Evolutionary conservation across 495 filamentous ascomycete species (phyloP), one percentile per base, ranked within the genome.

Genomic region (Tuber melanosporum): DNA sequence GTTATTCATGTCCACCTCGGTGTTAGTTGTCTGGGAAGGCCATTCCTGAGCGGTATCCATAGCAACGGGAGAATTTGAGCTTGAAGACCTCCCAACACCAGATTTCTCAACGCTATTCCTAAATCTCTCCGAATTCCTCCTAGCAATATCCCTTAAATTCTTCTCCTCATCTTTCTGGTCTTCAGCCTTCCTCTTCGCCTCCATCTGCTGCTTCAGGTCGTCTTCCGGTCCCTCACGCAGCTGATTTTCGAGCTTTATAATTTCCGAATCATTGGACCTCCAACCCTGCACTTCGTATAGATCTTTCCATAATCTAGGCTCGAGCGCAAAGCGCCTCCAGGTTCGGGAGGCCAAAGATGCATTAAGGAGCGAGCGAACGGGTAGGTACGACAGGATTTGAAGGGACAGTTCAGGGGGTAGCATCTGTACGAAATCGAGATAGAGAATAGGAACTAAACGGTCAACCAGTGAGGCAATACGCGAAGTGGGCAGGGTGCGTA

Each of bases 391-490:
- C 62, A 98, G 91, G 22, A 98, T 91, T 80, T 95, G 91, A 74
- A 94, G 90, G 72, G 92, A 94, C 75, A 98, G 89, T 83, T 99
- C 95, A 2, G 92, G 89, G 0, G 95, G 95, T 14, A 99, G 89
- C 81, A 92, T 90, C 75, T 89, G 85, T 45, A 97, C 89, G 70
- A 97, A 97, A 85, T 99, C 93, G 85, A 97, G 93, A 84, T 98
- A 82, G 17, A 83, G 82, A 36, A 83, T 79, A n/a, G 82, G 82
- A 39, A 83, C 82, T 47, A 83, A 74, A 66, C 82, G 75, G 66
- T 83, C 75, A 39, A 83, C 82, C 44, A 83, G 74, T 39, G 82
- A 82, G 70, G 82, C 82, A 32, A 83, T 83, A 43, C 79, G 80
- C 7, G 82, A 80, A 26, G 82, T 83, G 47, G 82, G 82, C 72